Evolutionary conservation across 1,139 yeast species (phyloP), one percentile per base, ranked within the genome.

Genomic region (Debaryomyces subglobosus): DNA sequence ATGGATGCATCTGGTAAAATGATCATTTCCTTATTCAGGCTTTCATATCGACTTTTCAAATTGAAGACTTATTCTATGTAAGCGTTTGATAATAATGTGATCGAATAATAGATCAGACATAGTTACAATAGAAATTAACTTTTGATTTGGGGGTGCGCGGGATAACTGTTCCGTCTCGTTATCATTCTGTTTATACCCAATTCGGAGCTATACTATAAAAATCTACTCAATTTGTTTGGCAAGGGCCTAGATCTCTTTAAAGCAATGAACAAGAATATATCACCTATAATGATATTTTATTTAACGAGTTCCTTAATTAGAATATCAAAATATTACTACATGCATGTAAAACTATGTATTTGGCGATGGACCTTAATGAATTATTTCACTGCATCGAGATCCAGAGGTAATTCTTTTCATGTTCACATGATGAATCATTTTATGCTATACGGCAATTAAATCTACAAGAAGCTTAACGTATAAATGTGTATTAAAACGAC

Each of bases 401-500:
- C 6, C 24, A 21, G 2, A 21, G 8, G 24, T 21, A 21, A 21
- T 5, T 21, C 2, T 21, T 21, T 21, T 8, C 2, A 21, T 20
- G 5, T 21, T 21, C 4, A 21, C 24, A 5, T 4, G 12, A 4
- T 27, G 30, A 10, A 27, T 12, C 7, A 4, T 5, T 12, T 25
- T 10, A 24, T 4, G 27, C 9, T 8, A 24, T 24, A 25, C 30
- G 5, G 6, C 3, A 12, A 27, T 12, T 12, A 27, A 16, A 32
- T 32, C 21, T 32, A 32, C 35, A 32, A 18, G 18, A 13, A 15
- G 15, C 1, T 27, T 41, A 42, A 46, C 45, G 40, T 49, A 44
- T 42, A 38, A 39, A 41, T 59, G 60, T 60, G 60, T 60, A 57
- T 47, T 40, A 50, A 48, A 51, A 49, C 44, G 57, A 55, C 47